phyloP scores from a whole-genome alignment of 208 protist species.

The Leishmania tropica region DNA sequence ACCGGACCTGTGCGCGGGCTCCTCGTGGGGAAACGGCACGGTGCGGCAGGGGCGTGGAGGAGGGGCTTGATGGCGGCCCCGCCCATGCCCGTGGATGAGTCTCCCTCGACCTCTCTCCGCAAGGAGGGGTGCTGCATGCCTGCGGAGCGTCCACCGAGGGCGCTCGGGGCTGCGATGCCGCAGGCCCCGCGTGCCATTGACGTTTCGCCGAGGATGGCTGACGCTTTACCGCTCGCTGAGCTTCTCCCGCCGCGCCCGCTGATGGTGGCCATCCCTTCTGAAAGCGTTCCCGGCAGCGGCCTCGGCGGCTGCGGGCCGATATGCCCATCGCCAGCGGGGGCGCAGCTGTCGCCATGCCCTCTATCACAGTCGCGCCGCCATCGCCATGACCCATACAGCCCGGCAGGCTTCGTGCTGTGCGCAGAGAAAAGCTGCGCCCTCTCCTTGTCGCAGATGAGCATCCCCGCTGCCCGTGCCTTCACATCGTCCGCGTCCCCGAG shows the following conservation, averaged over 20 bases:
- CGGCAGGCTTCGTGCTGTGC: constrained; percentile 24
- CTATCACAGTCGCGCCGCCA: constrained; percentile 13
- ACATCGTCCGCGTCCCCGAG: neutral
- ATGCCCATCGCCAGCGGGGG: neutral
- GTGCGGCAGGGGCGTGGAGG: neutral
- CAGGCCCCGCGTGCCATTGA: constrained; percentile 15
- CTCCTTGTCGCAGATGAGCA: constrained; percentile 12
- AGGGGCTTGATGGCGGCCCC: neutral
- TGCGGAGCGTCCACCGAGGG: constrained; percentile 1
- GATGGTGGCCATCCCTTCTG: neutral
- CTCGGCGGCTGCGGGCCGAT: neutral
- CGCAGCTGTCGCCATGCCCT: neutral
- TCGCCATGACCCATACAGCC: constrained; percentile 34
- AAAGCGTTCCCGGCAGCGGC: constrained; percentile 1
- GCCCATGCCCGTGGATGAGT: neutral
- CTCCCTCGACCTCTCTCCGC: neutral
- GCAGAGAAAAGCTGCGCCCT: constrained; percentile 19
- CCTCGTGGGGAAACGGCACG: constrained; percentile 8
- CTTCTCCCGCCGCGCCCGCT: neutral
- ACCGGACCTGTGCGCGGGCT: constrained; percentile 3
- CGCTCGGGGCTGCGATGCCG: constrained; percentile 13
- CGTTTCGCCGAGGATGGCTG: neutral
- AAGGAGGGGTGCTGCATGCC: neutral
- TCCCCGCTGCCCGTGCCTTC: neutral
- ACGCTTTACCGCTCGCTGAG: neutral